A percentile compares a stretch with the other conserved stretches of the same genome.
Evolutionary conservation across 352 stramenopile species (phyloP).

Genomic region (Pythium phragmiticola): DNA sequence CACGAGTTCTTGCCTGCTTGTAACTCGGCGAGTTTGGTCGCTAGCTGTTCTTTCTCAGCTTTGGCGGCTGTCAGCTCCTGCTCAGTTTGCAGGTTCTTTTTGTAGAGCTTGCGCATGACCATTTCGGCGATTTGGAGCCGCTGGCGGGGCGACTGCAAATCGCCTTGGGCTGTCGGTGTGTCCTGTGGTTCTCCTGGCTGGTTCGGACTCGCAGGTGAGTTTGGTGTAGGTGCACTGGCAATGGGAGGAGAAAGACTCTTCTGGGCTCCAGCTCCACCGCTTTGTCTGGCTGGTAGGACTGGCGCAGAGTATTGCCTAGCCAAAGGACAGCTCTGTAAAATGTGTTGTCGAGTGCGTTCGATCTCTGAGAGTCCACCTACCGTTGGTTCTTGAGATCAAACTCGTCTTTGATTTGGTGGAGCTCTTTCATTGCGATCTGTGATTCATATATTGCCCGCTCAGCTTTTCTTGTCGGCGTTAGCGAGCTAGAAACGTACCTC

Average conservation of each 20-base stretch:
- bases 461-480: neutral
- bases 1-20: neutral
- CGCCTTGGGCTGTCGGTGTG: neutral
- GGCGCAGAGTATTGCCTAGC: constrained; percentile 8
- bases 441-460: neutral
- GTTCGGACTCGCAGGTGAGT: neutral
- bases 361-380: constrained; percentile 9
- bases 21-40: constrained; percentile 24
- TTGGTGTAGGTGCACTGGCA: neutral
- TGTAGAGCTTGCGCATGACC: constrained; percentile 62
- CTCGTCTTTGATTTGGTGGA: constrained; percentile 46
- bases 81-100: constrained; percentile 47
- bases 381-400: constrained; percentile 38
- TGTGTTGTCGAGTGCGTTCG: neutral
- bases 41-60: constrained; percentile 26
- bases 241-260: neutral
- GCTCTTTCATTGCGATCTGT: constrained; percentile 50
- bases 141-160: constrained; percentile 43
- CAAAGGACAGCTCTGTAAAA: neutral
- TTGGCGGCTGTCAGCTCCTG: constrained; percentile 30
- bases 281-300: neutral
- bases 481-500: constrained; percentile 24
- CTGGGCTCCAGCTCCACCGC: no score
- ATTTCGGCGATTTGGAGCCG: constrained; percentile 52
- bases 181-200: neutral